Evolutionary conservation across 768 basidiomycete genomes (phyloP).

Genomic region (Naganishia friedmannii): DNA sequence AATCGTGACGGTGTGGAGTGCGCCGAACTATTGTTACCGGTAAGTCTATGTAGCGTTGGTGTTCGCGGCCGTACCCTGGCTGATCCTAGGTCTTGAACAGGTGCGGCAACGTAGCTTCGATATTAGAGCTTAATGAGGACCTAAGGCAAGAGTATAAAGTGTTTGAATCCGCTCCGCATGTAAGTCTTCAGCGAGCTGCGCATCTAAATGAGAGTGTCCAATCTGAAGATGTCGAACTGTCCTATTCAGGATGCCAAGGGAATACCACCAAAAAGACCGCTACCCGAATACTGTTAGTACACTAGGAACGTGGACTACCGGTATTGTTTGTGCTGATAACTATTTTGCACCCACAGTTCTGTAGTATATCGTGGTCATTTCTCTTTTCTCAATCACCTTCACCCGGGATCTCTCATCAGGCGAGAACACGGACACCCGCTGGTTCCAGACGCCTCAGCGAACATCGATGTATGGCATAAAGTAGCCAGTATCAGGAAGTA

Average conservation of each 20-base stretch:
- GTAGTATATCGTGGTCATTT: background rate
- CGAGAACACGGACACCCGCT: background rate
- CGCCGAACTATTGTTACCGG: constrained; percentile 94
- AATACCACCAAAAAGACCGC: constrained; percentile 52
- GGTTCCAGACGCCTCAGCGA: background rate
- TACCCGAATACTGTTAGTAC: constrained; percentile 50
- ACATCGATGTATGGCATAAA: background rate
- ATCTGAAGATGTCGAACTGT: background rate
- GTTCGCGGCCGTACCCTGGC: background rate
- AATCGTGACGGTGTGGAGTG: constrained; percentile 97
- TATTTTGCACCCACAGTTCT: background rate
- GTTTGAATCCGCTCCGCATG: constrained; percentile 83
- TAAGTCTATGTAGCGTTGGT: constrained; percentile 53
- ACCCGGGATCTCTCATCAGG: background rate
- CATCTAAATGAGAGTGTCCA: background rate
- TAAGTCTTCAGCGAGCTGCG: constrained; percentile 52
- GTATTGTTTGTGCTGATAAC: background rate
- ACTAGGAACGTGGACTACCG: background rate
- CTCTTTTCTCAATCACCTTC: background rate
- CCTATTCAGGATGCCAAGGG: constrained; percentile 44
- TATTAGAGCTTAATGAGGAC: constrained; percentile 88
- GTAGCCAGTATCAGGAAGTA: background rate
- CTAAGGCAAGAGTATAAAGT: constrained; percentile 93
- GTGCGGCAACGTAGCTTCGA: constrained; percentile 93
- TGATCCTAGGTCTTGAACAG: constrained; percentile 53